Evolutionary conservation across 805 yeast species (phyloP).

Genomic region (Kodamaea nitidulidarum): DNA sequence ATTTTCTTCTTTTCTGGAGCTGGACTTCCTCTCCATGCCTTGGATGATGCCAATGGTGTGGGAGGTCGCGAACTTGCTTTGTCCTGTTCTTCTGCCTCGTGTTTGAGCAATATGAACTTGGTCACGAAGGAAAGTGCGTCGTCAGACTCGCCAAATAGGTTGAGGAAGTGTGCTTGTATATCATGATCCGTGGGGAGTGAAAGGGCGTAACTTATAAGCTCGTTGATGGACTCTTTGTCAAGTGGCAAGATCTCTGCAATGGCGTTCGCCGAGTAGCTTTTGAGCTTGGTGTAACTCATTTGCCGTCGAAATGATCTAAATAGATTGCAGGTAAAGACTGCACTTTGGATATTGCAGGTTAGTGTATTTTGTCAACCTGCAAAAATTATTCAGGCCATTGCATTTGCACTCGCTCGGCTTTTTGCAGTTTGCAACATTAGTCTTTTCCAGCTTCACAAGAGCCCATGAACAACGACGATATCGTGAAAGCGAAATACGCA

Average conservation of each 20-base stretch:
- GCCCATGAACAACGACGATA: constrained; percentile 16
- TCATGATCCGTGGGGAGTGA: constrained; percentile 44
- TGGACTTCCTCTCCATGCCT: constrained; percentile 5
- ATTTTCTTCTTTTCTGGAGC: constrained; percentile 7
- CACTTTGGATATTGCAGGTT: background rate
- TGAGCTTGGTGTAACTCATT: constrained; percentile 19
- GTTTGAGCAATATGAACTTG: constrained; percentile 38
- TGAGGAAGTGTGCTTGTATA: constrained; percentile 49
- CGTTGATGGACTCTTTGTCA: constrained; percentile 52
- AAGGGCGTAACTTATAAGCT: constrained; percentile 52
- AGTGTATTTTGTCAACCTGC: too few relatives aligned
- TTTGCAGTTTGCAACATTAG: background rate
- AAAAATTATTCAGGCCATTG: too few relatives aligned
- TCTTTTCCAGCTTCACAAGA: background rate
- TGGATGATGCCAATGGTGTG: constrained; percentile 8
- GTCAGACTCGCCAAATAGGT: constrained; percentile 55
- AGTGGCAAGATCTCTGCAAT: constrained; percentile 47
- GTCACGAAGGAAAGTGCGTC: constrained; percentile 46
- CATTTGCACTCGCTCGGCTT: background rate
- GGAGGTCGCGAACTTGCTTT: constrained; percentile 4
- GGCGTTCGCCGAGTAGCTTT: constrained; percentile 25
- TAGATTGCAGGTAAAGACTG: background rate
- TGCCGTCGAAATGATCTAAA: constrained; percentile 4
- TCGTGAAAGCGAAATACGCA: constrained; percentile 23
- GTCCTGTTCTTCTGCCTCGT: constrained; percentile 21